These are phyloP conservation scores for Bryoerythrophyllum caledonicum DNA, from an alignment of 225 moss, liverwort and hornwort species.

Conservation along the genomic window DNA sequence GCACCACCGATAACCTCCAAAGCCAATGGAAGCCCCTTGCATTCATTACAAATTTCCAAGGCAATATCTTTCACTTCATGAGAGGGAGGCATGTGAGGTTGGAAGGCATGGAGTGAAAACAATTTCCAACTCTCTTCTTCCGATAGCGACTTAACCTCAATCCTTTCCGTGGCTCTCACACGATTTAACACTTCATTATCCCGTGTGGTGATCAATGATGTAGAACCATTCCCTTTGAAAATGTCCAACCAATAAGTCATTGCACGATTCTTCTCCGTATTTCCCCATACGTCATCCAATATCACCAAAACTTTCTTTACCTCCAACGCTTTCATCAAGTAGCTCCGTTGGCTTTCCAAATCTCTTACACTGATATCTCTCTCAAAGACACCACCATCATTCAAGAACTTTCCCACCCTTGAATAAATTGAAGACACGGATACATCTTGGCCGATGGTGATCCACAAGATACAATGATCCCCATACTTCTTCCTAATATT, in stretches of 20 bases:
- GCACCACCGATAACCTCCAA: too few species aligned
- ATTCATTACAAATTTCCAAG: too few species aligned
- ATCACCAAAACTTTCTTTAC: background rate
- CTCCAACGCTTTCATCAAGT: background rate
- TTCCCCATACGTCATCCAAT: background rate
- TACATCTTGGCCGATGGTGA: background rate
- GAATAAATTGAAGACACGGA: background rate
- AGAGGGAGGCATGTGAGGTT: too few species aligned
- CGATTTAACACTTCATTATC: accelerated
- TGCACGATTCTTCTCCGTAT: accelerated
- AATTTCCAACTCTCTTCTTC: too few species aligned
- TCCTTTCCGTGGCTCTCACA: background rate
- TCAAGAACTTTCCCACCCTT: background rate
- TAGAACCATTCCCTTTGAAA: background rate
- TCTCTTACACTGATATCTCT: accelerated
- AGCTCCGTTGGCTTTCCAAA: background rate
- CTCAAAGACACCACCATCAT: background rate
- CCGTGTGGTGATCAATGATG: background rate
- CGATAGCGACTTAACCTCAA: too few species aligned
- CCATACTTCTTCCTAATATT: background rate
- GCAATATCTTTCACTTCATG: too few species aligned
- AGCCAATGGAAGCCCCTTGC: too few species aligned
- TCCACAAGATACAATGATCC: background rate
- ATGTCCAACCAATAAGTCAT: background rate
- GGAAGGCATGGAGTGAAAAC: too few species aligned